Evolutionary conservation across 1,284 basidiomycete genomes (phyloP), one percentile per base, ranked within the genome.

Genomic region (Meripilus lineatus): DNA sequence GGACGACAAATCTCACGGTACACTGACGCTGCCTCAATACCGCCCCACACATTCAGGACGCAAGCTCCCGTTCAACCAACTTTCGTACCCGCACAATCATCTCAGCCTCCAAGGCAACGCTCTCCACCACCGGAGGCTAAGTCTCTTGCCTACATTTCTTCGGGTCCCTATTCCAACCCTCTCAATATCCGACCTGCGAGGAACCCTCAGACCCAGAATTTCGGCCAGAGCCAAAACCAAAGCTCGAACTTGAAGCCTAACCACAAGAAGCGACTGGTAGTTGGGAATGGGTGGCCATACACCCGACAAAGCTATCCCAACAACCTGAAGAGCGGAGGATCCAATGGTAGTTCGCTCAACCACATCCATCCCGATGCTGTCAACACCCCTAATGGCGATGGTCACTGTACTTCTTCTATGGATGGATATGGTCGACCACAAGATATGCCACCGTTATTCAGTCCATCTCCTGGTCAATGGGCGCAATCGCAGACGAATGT

Each of bases 81-180:
- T 15, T 5, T 38, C 17, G 23, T 20, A 20, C 17, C n/a, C 14
- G 15, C 36, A 18, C 36, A 6, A 20, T 14, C 20, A 33, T 18
- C 15, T n/a, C 32, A 18, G 20, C n/a, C n/a, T n/a, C n/a, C n/a
- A n/a, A 8, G 28, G 28, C 8, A 30, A 30, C 28, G 10, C n/a
- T 11, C 43, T 21, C 46, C 50, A 20, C 63, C 69, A 10, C 69
- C 59, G 18, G 67, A 70, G 40, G 59, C 63, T 5, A 68, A 67
- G 42, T 47, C 62, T 1, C 42, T 70, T 20, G 63, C 62, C 3
- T 65, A 64, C 46, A 65, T 70, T 21, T 54, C 67, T 15, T 54
- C 62, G 4, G 69, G 68, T 4, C 66, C 74, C 6, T 55, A 66
- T 24, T 68, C 64, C 1, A 80, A 79, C 53, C 74, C 75, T 22